Conservation (phyloP, 2,329 filamentous ascomycete species). For the Fusarium tupiense region DNA sequence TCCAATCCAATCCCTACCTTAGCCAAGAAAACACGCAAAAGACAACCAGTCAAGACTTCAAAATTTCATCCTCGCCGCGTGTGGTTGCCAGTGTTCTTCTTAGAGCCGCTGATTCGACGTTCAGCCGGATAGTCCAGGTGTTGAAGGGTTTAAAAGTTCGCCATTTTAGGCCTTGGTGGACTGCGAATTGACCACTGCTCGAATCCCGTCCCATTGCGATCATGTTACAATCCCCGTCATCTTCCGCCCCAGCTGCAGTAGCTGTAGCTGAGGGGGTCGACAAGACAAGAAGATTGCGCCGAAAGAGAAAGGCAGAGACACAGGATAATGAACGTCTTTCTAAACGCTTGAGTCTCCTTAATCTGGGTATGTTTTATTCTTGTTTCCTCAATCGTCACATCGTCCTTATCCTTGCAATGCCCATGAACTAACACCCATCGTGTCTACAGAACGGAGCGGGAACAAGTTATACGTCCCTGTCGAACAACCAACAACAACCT, state of each 20-base stretch:
- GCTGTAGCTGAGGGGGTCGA: constrained; percentile 32
- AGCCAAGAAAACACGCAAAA: constrained; percentile 7
- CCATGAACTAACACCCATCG: constrained; percentile 5
- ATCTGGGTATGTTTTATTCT: constrained; percentile 70
- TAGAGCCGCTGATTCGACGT: constrained; percentile 22
- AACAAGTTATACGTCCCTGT: constrained; percentile 73
- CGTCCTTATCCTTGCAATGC: neutral
- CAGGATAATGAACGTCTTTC: constrained; percentile 78
- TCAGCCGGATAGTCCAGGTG: neutral
- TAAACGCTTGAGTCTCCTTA: constrained; percentile 84
- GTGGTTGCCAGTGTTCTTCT: constrained; percentile 28
- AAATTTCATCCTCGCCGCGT: constrained; percentile 25
- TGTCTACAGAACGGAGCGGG: constrained; percentile 66
- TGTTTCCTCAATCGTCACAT: neutral
- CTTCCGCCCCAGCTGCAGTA: constrained; percentile 29
- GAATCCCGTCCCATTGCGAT: constrained; percentile 28
- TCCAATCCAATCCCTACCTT: neutral
- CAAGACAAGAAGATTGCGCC: constrained; percentile 39
- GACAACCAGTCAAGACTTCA: constrained; percentile 2
- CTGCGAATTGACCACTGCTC: constrained; percentile 6
- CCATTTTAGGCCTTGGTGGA: constrained; percentile 23
- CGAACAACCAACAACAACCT: constrained; percentile 52
- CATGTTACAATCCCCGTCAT: constrained; percentile 49
- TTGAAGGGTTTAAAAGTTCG: constrained; percentile 33
- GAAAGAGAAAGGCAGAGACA: constrained; percentile 69